Percentiles rank a stretch among this genome's conserved stretches.
Evolutionary conservation across 176 grass and related monocot species (phyloP).

Genomic region (Carex scoparia): DNA sequence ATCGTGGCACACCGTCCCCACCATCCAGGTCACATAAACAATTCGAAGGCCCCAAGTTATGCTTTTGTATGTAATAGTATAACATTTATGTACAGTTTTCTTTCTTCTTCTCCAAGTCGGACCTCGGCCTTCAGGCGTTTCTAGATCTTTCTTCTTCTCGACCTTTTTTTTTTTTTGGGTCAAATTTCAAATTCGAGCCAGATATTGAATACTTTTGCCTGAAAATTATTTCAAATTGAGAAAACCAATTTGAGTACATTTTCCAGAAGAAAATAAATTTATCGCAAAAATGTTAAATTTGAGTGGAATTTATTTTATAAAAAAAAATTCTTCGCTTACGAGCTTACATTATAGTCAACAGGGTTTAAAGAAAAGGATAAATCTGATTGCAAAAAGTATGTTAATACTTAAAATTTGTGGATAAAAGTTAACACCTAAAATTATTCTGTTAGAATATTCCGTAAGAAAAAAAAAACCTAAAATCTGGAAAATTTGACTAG

Average conservation of each 20-base stretch:
- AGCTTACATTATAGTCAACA: neutral
- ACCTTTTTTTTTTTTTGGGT: neutral
- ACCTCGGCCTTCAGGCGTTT: neutral
- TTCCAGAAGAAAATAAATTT: neutral
- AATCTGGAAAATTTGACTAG: neutral
- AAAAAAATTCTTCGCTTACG: neutral
- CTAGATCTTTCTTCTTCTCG: neutral
- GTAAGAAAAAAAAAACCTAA: neutral
- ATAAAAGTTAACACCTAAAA: too few relatives aligned
- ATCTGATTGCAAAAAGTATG: neutral
- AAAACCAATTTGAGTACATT: neutral
- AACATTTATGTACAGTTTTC: neutral
- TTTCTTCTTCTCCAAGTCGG: conserved; percentile 1
- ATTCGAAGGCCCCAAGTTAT: neutral
- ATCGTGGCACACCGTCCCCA: neutral
- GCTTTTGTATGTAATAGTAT: neutral
- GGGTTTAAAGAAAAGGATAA: neutral
- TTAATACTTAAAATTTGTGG: neutral
- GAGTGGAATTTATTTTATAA: neutral
- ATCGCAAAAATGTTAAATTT: neutral
- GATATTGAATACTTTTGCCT: neutral
- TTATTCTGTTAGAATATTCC: neutral
- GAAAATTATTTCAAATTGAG: neutral
- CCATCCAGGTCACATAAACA: neutral
- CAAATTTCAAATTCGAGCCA: neutral